Evolutionary conservation across 108 stramenopile species (phyloP).

Genomic region (Mayamaea pseudoterrestris): DNA sequence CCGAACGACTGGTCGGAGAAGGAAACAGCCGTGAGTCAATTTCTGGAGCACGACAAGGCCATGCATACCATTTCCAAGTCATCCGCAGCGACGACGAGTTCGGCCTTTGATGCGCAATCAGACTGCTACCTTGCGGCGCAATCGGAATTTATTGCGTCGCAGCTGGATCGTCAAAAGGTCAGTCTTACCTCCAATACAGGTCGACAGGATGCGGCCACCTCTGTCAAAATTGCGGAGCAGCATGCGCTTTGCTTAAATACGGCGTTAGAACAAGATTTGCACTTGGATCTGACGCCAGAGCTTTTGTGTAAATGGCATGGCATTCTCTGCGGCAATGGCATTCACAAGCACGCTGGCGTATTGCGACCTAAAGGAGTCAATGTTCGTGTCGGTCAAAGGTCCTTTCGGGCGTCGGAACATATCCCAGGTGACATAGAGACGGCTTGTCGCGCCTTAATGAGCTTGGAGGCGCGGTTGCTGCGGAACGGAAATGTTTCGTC

Average conservation of each 20-base stretch:
- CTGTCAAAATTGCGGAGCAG: constrained; percentile 6
- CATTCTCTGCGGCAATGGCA: constrained; percentile 9
- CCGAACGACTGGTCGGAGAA: background rate
- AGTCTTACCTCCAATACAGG: constrained; percentile 21
- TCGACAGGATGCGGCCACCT: constrained; percentile 11
- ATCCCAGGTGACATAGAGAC: constrained; percentile 16
- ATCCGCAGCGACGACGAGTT: background rate
- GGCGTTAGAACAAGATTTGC: constrained; percentile 9
- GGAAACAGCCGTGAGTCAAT: background rate
- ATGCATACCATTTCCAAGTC: background rate
- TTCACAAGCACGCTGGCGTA: constrained; percentile 22
- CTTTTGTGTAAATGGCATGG: constrained; percentile 7
- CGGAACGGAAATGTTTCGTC: background rate
- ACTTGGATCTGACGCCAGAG: background rate
- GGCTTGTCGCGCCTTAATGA: constrained; percentile 6
- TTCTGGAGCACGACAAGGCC: constrained; percentile 3
- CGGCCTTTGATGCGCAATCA: background rate
- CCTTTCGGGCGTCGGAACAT: constrained; percentile 12
- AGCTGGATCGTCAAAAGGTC: constrained; percentile 35
- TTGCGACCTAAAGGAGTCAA: constrained; percentile 20
- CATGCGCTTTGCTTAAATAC: constrained; percentile 12
- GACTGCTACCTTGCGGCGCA: constrained; percentile 17
- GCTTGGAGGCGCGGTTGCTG: constrained; percentile 6
- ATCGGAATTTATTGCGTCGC: constrained; percentile 20
- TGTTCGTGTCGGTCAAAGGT: constrained; percentile 12